Conservation (phyloP, 805 yeast genomes). For the Kluyveromyces starmeri region DNA sequence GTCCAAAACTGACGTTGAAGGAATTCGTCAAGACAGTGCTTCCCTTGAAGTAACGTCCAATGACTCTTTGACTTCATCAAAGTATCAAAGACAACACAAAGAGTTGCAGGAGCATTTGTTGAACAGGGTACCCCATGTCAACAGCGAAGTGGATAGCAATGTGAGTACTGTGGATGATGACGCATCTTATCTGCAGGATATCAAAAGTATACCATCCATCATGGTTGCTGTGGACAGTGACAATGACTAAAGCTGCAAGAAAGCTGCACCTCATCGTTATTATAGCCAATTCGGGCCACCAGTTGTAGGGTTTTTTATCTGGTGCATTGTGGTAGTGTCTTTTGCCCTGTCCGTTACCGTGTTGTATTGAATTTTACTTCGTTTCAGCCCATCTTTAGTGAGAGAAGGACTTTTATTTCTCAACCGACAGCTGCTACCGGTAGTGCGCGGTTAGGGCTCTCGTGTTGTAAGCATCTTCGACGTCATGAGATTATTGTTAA, state of each 20-base stretch:
- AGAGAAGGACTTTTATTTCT: too few species aligned
- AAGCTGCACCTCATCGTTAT: too few species aligned
- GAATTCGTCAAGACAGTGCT: background rate
- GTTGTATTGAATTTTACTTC: too few species aligned
- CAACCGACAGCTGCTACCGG: too few species aligned
- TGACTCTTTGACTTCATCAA: background rate
- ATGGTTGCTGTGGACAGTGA: slow-evolving; percentile 7
- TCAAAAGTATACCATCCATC: slow-evolving; percentile 12
- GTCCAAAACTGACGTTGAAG: background rate
- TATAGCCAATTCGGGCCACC: too few species aligned
- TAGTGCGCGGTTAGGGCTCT: too few species aligned
- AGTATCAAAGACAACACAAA: background rate
- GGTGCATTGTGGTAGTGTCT: background rate
- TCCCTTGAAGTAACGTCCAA: background rate
- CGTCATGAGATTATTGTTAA: too few species aligned
- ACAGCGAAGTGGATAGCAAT: slow-evolving; percentile 20
- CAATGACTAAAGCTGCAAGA: slow-evolving; percentile 8
- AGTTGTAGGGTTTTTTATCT: background rate
- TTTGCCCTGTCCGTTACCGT: background rate
- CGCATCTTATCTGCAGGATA: slow-evolving; percentile 14
- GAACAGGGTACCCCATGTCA: slow-evolving; percentile 1
- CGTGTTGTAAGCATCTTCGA: too few species aligned
- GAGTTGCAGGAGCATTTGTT: slow-evolving; percentile 4
- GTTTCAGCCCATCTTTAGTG: too few species aligned
- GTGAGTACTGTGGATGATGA: slow-evolving; percentile 26